Evolutionary conservation across 1,139 yeast genomes (phyloP).

Genomic region (Candida neerlandica): DNA sequence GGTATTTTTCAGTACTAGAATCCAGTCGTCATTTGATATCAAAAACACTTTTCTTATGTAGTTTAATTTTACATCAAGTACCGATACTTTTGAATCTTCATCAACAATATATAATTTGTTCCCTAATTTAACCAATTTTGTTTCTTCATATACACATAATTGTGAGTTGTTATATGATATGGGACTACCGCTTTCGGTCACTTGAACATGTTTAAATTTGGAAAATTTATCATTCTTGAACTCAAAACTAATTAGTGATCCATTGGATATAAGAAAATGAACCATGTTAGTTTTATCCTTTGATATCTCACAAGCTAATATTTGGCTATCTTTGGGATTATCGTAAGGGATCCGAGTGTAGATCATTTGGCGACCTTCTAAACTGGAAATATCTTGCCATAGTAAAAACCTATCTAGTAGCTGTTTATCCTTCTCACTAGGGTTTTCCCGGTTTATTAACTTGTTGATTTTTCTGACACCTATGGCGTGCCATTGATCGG

Average conservation of each 20-base stretch:
- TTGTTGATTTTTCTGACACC: conserved; percentile 11
- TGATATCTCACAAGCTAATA: background rate
- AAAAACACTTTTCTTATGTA: background rate
- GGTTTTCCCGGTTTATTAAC: background rate
- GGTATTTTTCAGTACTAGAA: background rate
- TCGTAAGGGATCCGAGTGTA: background rate
- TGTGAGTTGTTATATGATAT: background rate
- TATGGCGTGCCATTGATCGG: background rate
- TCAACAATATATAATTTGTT: background rate
- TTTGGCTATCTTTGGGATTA: background rate
- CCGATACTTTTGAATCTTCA: background rate
- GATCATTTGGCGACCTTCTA: background rate
- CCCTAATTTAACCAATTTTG: background rate
- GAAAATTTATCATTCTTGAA: conserved; percentile 1
- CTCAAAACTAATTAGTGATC: conserved; percentile 7
- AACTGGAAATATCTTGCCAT: background rate
- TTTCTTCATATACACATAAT: background rate
- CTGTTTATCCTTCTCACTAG: background rate
- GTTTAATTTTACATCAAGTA: background rate
- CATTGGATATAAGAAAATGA: conserved; percentile 3
- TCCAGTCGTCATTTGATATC: background rate
- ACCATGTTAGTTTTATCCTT: background rate
- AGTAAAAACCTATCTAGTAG: background rate
- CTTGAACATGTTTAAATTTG: background rate
- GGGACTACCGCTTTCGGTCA: background rate